These are phyloP conservation scores for Ensete ventricosum DNA, from an alignment of 176 grass and related monocot species.

Conservation along the genomic window DNA sequence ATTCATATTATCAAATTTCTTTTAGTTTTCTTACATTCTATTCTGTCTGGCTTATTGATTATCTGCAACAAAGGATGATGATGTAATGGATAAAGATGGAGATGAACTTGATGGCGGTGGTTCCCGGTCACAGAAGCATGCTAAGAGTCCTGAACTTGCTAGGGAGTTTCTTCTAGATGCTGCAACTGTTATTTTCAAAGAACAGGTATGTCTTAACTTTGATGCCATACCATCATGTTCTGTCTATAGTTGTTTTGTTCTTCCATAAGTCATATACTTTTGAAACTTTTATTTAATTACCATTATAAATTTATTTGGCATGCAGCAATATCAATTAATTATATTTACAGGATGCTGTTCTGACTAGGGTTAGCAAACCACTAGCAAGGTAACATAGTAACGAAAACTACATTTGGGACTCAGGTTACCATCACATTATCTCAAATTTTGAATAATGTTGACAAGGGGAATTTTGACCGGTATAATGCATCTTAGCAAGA, in stretches of 20 bases:
- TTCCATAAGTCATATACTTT: neutral
- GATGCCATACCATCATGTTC: neutral
- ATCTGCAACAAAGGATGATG: constrained; percentile 52
- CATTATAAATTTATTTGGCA: neutral
- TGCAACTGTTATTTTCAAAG: constrained; percentile 91
- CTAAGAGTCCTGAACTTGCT: constrained; percentile 92
- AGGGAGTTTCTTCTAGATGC: constrained; percentile 96
- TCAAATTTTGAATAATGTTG: neutral
- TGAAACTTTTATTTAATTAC: neutral
- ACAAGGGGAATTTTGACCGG: neutral
- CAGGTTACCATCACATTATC: neutral
- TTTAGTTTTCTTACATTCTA: constrained; percentile 1
- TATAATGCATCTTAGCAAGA: too few species aligned
- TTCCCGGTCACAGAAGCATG: constrained; percentile 79
- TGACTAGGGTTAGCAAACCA: neutral
- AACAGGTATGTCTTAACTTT: constrained; percentile 46
- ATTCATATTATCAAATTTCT: neutral
- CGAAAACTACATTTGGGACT: too few species aligned
- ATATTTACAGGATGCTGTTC: neutral
- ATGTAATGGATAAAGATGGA: constrained; percentile 82
- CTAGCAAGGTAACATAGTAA: neutral
- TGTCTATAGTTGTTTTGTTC: neutral
- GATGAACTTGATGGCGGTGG: constrained; percentile 70
- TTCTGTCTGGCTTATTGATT: constrained; percentile 17
- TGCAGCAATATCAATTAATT: neutral